phyloP scores from a whole-genome alignment of 169 alveolate species.

The Eimeria maxima region DNA sequence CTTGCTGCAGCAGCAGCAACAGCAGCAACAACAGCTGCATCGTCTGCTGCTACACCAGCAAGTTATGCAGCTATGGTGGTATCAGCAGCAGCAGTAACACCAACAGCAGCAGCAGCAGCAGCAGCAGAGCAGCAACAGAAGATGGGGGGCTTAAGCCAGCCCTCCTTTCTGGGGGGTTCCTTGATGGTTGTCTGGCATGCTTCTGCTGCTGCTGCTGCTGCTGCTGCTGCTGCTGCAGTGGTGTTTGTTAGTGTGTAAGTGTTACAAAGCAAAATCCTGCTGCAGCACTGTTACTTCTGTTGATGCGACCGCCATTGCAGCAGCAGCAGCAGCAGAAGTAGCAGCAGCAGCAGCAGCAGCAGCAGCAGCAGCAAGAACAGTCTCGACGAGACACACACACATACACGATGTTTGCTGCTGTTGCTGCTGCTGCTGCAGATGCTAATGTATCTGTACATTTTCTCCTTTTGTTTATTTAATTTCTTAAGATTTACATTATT shows the following conservation, averaged over 20 bases:
- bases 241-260: too few species aligned
- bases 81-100: neutral
- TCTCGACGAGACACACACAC: neutral
- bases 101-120: neutral
- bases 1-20: neutral
- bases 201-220: neutral
- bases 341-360: constrained; percentile 32
- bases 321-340: constrained; percentile 39
- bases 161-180: neutral
- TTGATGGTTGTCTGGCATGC: neutral
- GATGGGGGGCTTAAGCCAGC: too few species aligned
- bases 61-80: neutral
- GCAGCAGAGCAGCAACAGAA: constrained; percentile 32
- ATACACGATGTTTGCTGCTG: neutral
- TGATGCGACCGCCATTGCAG: neutral
- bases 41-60: neutral
- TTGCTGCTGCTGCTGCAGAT: constrained; percentile 3
- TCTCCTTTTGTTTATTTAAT: neutral
- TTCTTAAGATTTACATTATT: neutral
- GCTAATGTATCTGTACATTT: neutral
- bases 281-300: neutral
- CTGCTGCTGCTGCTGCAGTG: neutral
- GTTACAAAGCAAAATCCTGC: neutral
- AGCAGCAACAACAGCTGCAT: too few species aligned
- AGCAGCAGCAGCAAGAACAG: neutral